Conservation (phyloP, 208 protist genomes). For the Trypanosoma congolense region DNA sequence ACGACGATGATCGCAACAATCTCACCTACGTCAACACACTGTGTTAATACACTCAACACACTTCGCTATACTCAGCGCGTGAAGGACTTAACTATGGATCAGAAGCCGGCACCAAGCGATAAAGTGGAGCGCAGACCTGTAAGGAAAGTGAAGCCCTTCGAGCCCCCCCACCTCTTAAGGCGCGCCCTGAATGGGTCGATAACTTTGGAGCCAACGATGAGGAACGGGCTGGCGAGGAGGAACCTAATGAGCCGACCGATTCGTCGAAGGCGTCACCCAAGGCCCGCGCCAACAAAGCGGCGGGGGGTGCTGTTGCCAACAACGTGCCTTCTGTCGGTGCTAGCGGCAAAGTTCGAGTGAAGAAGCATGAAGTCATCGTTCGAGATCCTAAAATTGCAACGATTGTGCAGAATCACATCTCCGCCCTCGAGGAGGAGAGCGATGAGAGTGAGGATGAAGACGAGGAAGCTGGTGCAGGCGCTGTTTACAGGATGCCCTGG, state of each 20-base stretch:
- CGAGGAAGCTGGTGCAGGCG: constrained; percentile 19
- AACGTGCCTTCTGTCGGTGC: neutral
- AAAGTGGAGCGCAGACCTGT: constrained; percentile 14
- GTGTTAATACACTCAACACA: constrained; percentile 98
- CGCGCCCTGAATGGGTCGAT: constrained; percentile 70
- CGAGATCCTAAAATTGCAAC: constrained; percentile 86
- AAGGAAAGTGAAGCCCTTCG: constrained; percentile 34
- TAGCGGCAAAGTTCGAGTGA: constrained; percentile 20
- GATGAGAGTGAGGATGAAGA: constrained; percentile 60
- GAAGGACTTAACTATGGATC: constrained; percentile 83
- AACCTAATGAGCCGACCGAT: constrained; percentile 17
- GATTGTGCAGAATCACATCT: constrained; percentile 84
- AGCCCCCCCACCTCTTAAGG: constrained; percentile 34
- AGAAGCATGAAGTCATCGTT: constrained; percentile 32
- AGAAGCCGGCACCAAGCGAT: constrained; percentile 12
- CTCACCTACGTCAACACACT: constrained; percentile 79
- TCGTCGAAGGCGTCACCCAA: constrained; percentile 13
- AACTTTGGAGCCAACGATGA: constrained; percentile 46
- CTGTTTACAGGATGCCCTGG: constrained; percentile 19
- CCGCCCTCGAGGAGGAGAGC: constrained; percentile 46
- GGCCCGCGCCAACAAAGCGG: constrained; percentile 11
- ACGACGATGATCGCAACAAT: constrained; percentile 97
- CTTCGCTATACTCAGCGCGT: constrained; percentile 97
- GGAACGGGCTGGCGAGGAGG: constrained; percentile 16
- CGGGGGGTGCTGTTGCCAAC: constrained; percentile 1